phyloP scores from a whole-genome alignment of 2,329 filamentous ascomycete genomes.

The Fusarium sp. region DNA sequence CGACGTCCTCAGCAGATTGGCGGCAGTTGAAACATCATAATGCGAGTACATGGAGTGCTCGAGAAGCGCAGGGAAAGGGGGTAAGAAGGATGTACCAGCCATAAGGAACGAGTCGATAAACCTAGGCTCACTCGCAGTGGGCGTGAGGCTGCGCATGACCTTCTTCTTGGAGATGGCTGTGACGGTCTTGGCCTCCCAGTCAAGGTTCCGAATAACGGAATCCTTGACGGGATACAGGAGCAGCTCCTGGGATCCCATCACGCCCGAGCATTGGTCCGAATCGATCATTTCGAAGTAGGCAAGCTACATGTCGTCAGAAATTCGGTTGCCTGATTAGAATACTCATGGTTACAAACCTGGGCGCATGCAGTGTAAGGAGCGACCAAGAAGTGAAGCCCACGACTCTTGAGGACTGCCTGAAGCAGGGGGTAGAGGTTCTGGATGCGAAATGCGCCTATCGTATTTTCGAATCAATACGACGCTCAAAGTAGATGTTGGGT shows the following conservation, averaged over 20 bases:
- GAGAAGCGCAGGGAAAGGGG: slow-evolving; percentile 83
- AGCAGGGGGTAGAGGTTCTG: slow-evolving; percentile 84
- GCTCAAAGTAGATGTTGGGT: slow-evolving; percentile 5
- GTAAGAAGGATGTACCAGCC: slow-evolving; percentile 85
- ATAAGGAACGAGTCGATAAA: slow-evolving; percentile 90
- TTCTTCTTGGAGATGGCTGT: slow-evolving; percentile 75
- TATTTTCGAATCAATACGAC: slow-evolving; percentile 47
- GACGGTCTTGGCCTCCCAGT: slow-evolving; percentile 80
- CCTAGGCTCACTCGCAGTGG: slow-evolving; percentile 76
- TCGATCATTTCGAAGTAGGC: slow-evolving; percentile 82
- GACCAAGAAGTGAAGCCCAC: slow-evolving; percentile 82
- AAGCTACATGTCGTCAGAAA: slow-evolving; percentile 66
- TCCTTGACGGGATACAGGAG: slow-evolving; percentile 89
- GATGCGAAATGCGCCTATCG: slow-evolving; percentile 77
- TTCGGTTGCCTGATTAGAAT: not conserved
- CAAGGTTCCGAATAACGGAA: slow-evolving; percentile 76
- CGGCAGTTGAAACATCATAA: slow-evolving; percentile 79
- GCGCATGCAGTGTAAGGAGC: slow-evolving; percentile 91
- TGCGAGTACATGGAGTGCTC: slow-evolving; percentile 70
- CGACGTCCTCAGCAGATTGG: slow-evolving; percentile 81
- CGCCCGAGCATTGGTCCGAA: slow-evolving; percentile 78
- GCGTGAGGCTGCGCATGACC: slow-evolving; percentile 78
- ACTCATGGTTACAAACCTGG: slow-evolving; percentile 72
- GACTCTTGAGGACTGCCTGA: slow-evolving; percentile 79
- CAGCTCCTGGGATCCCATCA: slow-evolving; percentile 88